These are phyloP conservation scores for Thuidium tamariscinum DNA, from an alignment of 225 moss, liverwort and hornwort species.

Conservation along the genomic window DNA sequence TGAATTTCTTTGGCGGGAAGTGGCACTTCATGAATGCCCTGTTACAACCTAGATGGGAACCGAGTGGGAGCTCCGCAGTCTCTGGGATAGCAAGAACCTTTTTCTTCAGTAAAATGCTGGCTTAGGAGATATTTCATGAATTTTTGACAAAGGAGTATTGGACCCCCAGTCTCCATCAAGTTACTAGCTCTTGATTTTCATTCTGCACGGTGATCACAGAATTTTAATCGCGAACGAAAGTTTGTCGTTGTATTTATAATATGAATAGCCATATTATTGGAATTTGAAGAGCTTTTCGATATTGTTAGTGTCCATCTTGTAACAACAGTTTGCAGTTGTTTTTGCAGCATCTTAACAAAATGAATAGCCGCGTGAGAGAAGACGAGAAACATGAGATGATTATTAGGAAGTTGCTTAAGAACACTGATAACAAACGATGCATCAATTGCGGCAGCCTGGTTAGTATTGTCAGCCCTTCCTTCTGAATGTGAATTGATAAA, in stretches of 20 bases:
- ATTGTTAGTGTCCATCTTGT: neutral
- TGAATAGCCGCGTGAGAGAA: constrained; percentile 94
- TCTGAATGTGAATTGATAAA: neutral
- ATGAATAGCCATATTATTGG: too few relatives aligned
- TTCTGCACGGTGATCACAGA: neutral
- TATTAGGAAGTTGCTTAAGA: constrained; percentile 81
- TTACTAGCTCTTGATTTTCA: too few relatives aligned
- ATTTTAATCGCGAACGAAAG: neutral
- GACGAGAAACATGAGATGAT: constrained; percentile 90
- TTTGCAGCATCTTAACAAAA: constrained; percentile 54
- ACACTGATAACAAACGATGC: constrained; percentile 82
- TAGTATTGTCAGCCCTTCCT: constrained; percentile 1
- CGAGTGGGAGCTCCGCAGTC: neutral
- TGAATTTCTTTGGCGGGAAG: neutral
- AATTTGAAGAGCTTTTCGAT: neutral
- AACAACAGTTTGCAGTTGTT: constrained; percentile 20
- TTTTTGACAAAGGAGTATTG: neutral
- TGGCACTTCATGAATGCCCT: neutral
- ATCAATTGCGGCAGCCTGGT: constrained; percentile 97
- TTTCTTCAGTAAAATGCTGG: neutral
- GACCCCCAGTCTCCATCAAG: neutral
- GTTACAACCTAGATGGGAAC: neutral
- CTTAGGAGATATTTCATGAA: neutral
- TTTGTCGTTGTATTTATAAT: neutral
- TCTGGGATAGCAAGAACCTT: neutral